Evolutionary conservation across 106 monocot species (phyloP).

Genomic region (Hemerocallis citrina): DNA sequence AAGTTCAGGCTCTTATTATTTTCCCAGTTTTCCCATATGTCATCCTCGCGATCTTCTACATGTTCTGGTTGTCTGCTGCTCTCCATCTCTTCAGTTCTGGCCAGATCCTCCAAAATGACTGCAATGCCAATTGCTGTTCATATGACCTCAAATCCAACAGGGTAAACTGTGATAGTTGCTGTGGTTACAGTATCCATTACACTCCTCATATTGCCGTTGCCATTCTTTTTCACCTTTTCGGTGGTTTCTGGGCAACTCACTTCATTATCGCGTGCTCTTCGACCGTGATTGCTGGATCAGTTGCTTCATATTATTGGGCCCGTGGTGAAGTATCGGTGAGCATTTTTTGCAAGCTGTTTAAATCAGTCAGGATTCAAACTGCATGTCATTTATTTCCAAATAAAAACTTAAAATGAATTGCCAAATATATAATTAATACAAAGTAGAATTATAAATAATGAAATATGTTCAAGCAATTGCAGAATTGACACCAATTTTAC

Average conservation of each 20-base stretch:
- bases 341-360: neutral
- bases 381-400: no score
- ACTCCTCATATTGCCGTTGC: constrained; percentile 83
- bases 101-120: constrained; percentile 70
- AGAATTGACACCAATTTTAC: no score
- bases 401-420: no score
- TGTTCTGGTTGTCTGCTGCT: constrained; percentile 95
- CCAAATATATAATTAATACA: no score
- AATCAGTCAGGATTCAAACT: no score
- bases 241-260: constrained; percentile 95
- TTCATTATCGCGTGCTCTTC: constrained; percentile 82
- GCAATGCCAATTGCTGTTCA: constrained; percentile 83
- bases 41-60: constrained; percentile 84
- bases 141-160: constrained; percentile 79
- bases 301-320: constrained; percentile 96
- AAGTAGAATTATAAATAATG: no score
- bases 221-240: constrained; percentile 94
- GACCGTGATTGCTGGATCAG: constrained; percentile 94
- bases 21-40: constrained; percentile 82
- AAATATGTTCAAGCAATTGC: no score
- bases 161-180: constrained; percentile 89
- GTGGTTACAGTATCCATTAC: constrained; percentile 87
- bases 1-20: constrained; percentile 96
- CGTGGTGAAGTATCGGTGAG: constrained; percentile 92
- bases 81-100: constrained; percentile 98